Conservation (phyloP, 495 filamentous ascomycete species). For the Aspergillus sclerotiicarbonarius region DNA sequence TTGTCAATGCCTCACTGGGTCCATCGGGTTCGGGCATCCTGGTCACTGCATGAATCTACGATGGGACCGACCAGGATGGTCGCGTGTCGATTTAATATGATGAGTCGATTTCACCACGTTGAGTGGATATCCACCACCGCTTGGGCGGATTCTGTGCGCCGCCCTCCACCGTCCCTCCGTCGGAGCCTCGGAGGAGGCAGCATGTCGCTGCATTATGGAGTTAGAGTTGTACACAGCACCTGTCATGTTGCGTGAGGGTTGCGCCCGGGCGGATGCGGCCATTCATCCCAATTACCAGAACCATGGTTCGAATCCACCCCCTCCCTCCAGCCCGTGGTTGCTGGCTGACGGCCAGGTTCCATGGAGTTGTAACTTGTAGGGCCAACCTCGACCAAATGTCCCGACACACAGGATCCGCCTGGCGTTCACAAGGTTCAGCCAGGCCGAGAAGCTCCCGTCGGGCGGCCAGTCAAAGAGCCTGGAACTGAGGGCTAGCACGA, state of each 20-base stretch:
- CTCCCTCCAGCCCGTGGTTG: background rate
- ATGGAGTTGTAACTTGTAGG: background rate
- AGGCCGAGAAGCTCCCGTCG: slow-evolving; percentile 11
- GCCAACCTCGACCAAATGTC: background rate
- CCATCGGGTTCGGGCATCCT: background rate
- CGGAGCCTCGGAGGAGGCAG: background rate
- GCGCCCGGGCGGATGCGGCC: background rate
- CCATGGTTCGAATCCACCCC: background rate
- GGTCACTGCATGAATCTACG: slow-evolving; percentile 8
- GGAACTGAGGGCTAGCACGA: background rate
- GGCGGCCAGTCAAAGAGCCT: slow-evolving; percentile 11
- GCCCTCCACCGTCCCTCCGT: background rate
- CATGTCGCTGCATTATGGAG: too few relatives aligned
- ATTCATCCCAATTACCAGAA: background rate
- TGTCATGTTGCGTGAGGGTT: background rate
- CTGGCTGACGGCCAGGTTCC: too few relatives aligned
- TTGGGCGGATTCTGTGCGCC: background rate
- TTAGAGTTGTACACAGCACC: too few relatives aligned
- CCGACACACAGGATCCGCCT: slow-evolving; percentile 9
- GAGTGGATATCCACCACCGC: background rate
- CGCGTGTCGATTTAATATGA: slow-evolving; percentile 6
- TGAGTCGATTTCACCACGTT: slow-evolving; percentile 5
- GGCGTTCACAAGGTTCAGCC: slow-evolving; percentile 10
- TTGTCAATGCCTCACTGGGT: background rate
- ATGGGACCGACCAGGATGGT: slow-evolving; percentile 6